Conservation (phyloP, 441 rosid species). For the Aleurites moluccanus region DNA sequence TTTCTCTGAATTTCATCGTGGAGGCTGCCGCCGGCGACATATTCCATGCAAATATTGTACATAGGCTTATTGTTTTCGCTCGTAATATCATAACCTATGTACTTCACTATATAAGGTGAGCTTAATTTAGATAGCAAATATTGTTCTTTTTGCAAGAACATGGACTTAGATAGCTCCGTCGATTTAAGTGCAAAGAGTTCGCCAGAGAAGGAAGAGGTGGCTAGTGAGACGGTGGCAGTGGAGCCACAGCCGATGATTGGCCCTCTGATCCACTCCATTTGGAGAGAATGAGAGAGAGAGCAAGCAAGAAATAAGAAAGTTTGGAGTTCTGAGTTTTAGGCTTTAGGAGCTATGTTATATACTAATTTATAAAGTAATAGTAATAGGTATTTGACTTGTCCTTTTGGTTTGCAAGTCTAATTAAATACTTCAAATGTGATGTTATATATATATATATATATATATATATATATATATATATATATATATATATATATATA, state of each 20-base stretch:
- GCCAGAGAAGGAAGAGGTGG: constrained; percentile 47
- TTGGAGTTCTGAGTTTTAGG: neutral
- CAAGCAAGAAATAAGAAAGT: constrained; percentile 1
- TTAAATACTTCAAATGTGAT: no score
- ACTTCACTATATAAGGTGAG: constrained; percentile 61
- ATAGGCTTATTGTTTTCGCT: constrained; percentile 31
- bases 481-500: no score
- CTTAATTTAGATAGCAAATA: constrained; percentile 49
- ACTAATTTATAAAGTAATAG: no score
- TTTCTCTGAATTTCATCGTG: constrained; percentile 46
- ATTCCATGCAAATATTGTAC: constrained; percentile 74
- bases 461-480: no score
- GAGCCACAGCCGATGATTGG: constrained; percentile 81
- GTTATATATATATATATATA: no score
- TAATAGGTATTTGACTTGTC: no score
- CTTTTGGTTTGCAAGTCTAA: neutral
- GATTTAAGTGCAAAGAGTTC: constrained; percentile 70
- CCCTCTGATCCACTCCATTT: constrained; percentile 82
- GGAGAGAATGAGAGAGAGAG: constrained; percentile 13
- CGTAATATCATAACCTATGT: constrained; percentile 51
- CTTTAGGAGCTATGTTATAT: no score
- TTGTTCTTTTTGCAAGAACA: constrained; percentile 55
- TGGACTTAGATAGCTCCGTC: constrained; percentile 50
- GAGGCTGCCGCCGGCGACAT: constrained; percentile 62
- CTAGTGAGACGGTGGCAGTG: constrained; percentile 78